A percentile compares a stretch with the other conserved stretches of the same genome.
Conservation (phyloP, 2,329 filamentous ascomycete species). For the Penicillium glabrum region DNA sequence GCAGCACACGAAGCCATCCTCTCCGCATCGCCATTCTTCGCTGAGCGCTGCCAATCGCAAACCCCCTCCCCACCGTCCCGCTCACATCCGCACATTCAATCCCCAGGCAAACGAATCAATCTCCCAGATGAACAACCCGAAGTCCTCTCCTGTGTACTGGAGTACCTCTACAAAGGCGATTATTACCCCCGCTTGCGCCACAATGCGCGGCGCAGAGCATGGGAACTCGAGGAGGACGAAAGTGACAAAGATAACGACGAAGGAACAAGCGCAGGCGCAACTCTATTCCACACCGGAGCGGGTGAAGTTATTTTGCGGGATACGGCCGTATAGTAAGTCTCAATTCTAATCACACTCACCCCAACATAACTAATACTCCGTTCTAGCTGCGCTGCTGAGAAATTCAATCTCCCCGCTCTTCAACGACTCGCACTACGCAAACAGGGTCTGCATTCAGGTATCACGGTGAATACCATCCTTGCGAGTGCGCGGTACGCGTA, state of each 20-base stretch:
- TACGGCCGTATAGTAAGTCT: constrained; percentile 73
- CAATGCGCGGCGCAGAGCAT: constrained; percentile 76
- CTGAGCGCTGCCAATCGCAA: constrained; percentile 61
- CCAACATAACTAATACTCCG: not conserved
- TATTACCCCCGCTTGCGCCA: constrained; percentile 82
- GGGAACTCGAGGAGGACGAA: constrained; percentile 70
- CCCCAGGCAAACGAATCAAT: constrained; percentile 66
- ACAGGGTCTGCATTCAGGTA: constrained; percentile 82
- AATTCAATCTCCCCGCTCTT: constrained; percentile 78
- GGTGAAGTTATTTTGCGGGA: constrained; percentile 77
- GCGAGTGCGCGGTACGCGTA: constrained; percentile 88
- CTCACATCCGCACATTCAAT: constrained; percentile 7
- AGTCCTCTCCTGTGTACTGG: constrained; percentile 84
- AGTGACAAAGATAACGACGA: constrained; percentile 32
- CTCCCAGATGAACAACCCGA: constrained; percentile 85
- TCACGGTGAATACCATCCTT: constrained; percentile 81
- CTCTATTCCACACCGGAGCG: constrained; percentile 65
- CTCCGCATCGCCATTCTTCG: constrained; percentile 75
- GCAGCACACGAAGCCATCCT: constrained; percentile 89
- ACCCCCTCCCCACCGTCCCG: constrained; percentile 21
- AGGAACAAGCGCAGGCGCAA: constrained; percentile 58
- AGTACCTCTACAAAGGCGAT: constrained; percentile 92
- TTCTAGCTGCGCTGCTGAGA: constrained; percentile 72
- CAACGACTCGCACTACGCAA: constrained; percentile 84
- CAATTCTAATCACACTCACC: not conserved